Evolutionary conservation across 257 asterid species (phyloP), one percentile per base, ranked within the genome.

Genomic region (Henckelia pumila): DNA sequence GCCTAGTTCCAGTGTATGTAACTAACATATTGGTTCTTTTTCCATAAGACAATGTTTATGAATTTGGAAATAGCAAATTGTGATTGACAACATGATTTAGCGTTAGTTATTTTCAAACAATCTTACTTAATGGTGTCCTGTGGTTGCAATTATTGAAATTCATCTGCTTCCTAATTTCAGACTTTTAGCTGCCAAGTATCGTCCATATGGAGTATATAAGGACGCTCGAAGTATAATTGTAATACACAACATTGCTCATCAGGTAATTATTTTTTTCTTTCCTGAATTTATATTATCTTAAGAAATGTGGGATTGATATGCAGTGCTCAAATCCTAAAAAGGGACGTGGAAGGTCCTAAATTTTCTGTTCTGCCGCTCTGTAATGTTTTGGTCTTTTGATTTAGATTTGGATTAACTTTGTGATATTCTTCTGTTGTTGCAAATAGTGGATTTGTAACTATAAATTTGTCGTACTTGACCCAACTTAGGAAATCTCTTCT

Each of bases 181-280:
- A 63, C 95, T 94, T 64, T 81, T 94, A 68, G 92, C 99, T 4
- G 95, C 96, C 61, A 94, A 91, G 76, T 94, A 94, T 75, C 99
- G 97, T 73, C 92, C 99, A 9, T 74, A 84, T 80, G 93, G 93
- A 68, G 97, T 94, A 57, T 94, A 94, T 73, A 87, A 87, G 91
- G 96, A 94, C 79, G 92, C 99, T 71, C 88, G 99, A 37, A 80
- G 95, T 83, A 75, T 88, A 71, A 70, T 84, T 26, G 86, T 86
- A 52, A 91, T 94, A 77, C 99, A 94, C 81, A 91, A 94, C 78
- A 85, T 94, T 70, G 96, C 99, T 73, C 99, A 94, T 81, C 99
- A 94, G 87, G 99, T 94, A 44, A 75, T 64, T 63, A 59, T 56
- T 22, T 69, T 66, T 57, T 59, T 19, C 30, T 63, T 26, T 71